Conservation (phyloP, 495 filamentous ascomycete genomes). For the Penicillium alfredii region DNA sequence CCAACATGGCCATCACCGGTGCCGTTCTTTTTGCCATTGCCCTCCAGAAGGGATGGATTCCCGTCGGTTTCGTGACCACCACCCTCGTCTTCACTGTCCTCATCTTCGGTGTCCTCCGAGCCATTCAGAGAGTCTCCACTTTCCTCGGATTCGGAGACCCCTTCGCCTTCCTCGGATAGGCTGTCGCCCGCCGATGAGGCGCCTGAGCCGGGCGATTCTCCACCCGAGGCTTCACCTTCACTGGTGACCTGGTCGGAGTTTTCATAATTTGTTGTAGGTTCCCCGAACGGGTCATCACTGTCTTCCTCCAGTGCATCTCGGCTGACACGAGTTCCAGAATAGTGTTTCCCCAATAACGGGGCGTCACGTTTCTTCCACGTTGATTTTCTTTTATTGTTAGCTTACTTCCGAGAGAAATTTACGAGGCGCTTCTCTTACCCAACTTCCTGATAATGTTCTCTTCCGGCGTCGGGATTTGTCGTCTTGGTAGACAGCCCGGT, state of each 20-base stretch:
- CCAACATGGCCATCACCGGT: slow-evolving; percentile 30
- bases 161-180: too few species aligned
- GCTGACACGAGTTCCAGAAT: slow-evolving; percentile 72
- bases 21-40: slow-evolving; percentile 31
- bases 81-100: slow-evolving; percentile 10
- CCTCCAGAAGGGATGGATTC: too few species aligned
- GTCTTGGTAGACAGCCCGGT: slow-evolving; percentile 16
- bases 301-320: slow-evolving; percentile 57
- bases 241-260: slow-evolving; percentile 15
- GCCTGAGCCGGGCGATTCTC: neutral
- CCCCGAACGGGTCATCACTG: slow-evolving; percentile 40
- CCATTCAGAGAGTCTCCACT: too few species aligned
- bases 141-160: slow-evolving; percentile 9
- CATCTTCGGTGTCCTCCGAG: slow-evolving; percentile 15
- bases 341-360: slow-evolving; percentile 63
- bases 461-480: slow-evolving; percentile 46
- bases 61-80: slow-evolving; percentile 25
- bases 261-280: slow-evolving; percentile 13
- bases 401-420: too few species aligned
- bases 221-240: slow-evolving; percentile 15
- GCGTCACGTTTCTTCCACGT: slow-evolving; percentile 71
- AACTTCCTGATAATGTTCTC: slow-evolving; percentile 82
- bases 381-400: slow-evolving; percentile 73
- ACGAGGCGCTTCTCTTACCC: slow-evolving; percentile 46
- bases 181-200: too few species aligned